Evolutionary conservation across 192 early-diverging fungal genomes (phyloP).

Genomic region (Oehlia diaphana): DNA sequence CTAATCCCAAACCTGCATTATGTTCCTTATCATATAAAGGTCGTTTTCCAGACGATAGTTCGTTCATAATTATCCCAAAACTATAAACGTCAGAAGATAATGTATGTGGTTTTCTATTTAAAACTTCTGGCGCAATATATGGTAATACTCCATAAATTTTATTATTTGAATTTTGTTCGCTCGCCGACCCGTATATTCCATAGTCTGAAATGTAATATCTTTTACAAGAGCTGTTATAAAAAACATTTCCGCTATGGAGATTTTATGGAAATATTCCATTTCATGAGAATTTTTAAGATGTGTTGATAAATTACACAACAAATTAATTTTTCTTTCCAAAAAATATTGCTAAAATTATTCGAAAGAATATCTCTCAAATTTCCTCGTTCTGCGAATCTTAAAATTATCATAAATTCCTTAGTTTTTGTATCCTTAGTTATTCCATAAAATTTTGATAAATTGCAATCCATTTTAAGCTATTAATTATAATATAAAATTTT

Average conservation of each 20-base stretch:
- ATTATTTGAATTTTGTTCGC: conserved; percentile 30
- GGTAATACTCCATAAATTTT: conserved; percentile 39
- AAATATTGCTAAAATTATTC: background rate
- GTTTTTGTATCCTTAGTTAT: background rate
- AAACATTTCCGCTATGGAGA: background rate
- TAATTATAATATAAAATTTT: no score
- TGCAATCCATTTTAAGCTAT: no score
- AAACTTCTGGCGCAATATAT: conserved; percentile 39
- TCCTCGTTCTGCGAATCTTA: background rate
- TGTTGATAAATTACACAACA: background rate
- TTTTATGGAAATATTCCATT: background rate
- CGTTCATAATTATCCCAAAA: conserved; percentile 42
- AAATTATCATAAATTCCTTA: background rate
- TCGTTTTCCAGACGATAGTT: conserved; percentile 39
- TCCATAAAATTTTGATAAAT: background rate
- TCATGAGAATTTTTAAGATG: background rate
- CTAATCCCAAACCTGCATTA: background rate
- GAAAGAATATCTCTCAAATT: background rate
- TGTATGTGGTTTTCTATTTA: conserved; percentile 32
- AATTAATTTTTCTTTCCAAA: background rate
- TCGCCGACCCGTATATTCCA: conserved; percentile 37
- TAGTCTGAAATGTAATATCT: conserved; percentile 35
- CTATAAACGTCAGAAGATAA: conserved; percentile 38
- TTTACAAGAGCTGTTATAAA: no score
- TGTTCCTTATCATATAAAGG: conserved; percentile 14